These are phyloP conservation scores for Gloeophyllum trabeum DNA, from an alignment of 768 basidiomycete species.

Conservation along the genomic window DNA sequence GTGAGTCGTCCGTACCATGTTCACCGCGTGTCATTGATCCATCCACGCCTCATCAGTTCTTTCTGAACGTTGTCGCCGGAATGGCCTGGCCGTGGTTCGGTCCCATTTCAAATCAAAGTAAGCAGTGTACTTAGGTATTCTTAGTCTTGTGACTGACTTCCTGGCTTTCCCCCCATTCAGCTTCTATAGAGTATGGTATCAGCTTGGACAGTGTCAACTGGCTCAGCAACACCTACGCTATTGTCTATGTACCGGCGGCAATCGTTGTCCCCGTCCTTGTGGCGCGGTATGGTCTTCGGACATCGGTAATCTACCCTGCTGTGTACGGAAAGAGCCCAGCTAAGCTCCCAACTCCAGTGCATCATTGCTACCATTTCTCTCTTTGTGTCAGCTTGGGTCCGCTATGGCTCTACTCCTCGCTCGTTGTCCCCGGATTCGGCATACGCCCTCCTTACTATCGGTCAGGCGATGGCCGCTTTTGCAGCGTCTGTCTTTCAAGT, in stretches of 20 bases:
- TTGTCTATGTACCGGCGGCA: slow-evolving; percentile 53
- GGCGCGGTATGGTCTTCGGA: slow-evolving; percentile 46
- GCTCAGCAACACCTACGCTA: slow-evolving; percentile 60
- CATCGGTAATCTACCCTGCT: slow-evolving; percentile 38
- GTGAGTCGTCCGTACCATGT: no score
- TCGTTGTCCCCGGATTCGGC: slow-evolving; percentile 38
- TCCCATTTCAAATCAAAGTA: slow-evolving; percentile 64
- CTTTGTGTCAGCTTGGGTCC: slow-evolving; percentile 62
- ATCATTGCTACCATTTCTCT: slow-evolving; percentile 43
- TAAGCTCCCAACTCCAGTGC: slow-evolving; percentile 30
- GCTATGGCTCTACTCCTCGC: slow-evolving; percentile 58
- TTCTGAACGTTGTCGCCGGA: slow-evolving; percentile 50
- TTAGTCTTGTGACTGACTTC: not conserved
- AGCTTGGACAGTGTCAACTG: slow-evolving; percentile 68
- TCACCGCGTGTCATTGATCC: no score
- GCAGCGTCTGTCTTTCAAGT: slow-evolving; percentile 70
- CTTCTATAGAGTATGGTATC: slow-evolving; percentile 52
- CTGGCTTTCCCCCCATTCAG: no score
- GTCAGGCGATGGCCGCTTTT: slow-evolving; percentile 61
- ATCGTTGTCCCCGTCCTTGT: slow-evolving; percentile 47
- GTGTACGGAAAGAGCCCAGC: not conserved
- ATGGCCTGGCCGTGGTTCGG: slow-evolving; percentile 81
- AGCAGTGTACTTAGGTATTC: not conserved
- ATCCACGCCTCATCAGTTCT: no score
- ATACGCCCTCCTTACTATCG: slow-evolving; percentile 59